Evolutionary conservation across 352 stramenopile genomes (phyloP).

Genomic region (Phytophthora citrophthora): DNA sequence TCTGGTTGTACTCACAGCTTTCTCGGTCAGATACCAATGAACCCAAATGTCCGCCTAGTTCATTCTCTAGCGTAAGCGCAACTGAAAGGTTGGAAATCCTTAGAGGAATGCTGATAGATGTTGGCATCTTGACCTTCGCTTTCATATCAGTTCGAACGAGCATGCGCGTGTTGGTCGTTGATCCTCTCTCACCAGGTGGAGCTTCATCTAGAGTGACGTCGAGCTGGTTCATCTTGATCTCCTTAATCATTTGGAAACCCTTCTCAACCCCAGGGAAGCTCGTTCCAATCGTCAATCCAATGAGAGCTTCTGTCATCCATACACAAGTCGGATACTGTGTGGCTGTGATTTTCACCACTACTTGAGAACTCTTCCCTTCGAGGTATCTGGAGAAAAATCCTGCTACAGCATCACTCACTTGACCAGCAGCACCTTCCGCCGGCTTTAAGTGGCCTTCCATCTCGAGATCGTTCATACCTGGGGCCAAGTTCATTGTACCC

Average conservation of each 20-base stretch:
- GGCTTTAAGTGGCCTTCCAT: conserved; percentile 62
- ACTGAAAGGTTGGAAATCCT: conserved; percentile 73
- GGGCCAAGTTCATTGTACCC: conserved; percentile 62
- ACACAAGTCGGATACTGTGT: conserved; percentile 60
- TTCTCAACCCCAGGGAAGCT: conserved; percentile 64
- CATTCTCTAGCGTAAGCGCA: conserved; percentile 58
- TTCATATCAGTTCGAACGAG: conserved; percentile 69
- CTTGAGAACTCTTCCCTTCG: conserved; percentile 52
- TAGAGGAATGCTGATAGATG: conserved; percentile 72
- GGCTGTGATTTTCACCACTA: conserved; percentile 57
- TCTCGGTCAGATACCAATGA: conserved; percentile 61
- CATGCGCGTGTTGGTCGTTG: conserved; percentile 73
- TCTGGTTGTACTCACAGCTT: conserved; percentile 69
- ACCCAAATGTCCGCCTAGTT: conserved; percentile 42
- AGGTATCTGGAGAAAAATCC: conserved; percentile 80
- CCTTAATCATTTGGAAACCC: conserved; percentile 70
- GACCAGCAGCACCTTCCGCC: conserved; percentile 40
- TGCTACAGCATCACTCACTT: conserved; percentile 56
- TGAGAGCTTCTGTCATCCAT: conserved; percentile 68
- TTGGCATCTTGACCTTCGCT: conserved; percentile 74
- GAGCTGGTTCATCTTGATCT: conserved; percentile 71
- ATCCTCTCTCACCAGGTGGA: conserved; percentile 16
- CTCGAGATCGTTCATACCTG: conserved; percentile 55
- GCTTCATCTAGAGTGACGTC: conserved; percentile 64
- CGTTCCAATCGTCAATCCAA: conserved; percentile 67